Evolutionary conservation across 2,329 filamentous ascomycete genomes (phyloP).

Genomic region (Claviceps purpurea): DNA sequence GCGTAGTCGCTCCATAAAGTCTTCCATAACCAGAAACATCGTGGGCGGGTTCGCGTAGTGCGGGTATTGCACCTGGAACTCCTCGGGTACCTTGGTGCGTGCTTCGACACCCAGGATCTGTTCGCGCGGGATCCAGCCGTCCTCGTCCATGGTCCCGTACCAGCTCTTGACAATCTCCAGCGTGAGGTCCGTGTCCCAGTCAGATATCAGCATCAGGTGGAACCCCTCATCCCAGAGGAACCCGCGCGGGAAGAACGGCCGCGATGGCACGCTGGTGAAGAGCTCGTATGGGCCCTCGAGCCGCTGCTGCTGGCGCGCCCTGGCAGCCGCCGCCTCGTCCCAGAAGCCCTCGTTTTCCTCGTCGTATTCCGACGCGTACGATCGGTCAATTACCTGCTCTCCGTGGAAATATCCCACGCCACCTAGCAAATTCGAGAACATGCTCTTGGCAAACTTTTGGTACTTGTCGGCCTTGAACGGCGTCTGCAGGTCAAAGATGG

Average conservation of each 20-base stretch:
- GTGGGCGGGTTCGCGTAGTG: constrained; percentile 97
- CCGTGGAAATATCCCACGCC: constrained; percentile 95
- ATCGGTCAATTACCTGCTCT: constrained; percentile 76
- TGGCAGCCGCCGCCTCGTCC: constrained; percentile 76
- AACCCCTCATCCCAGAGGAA: constrained; percentile 99
- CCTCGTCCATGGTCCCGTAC: constrained; percentile 91
- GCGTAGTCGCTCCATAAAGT: constrained; percentile 67
- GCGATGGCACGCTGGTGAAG: constrained; percentile 81
- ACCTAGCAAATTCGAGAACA: constrained; percentile 89
- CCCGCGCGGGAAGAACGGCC: constrained; percentile 90
- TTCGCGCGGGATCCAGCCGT: constrained; percentile 95
- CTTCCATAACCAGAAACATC: constrained; percentile 76
- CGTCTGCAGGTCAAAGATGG: constrained; percentile 50
- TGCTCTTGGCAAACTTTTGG: constrained; percentile 66
- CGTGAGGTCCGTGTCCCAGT: constrained; percentile 87
- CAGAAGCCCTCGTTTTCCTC: constrained; percentile 94
- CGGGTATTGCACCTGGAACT: constrained; percentile 93
- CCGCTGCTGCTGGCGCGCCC: constrained; percentile 52
- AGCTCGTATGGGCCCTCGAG: constrained; percentile 76
- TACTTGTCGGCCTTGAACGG: constrained; percentile 68
- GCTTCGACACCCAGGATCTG: constrained; percentile 89
- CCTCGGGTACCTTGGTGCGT: constrained; percentile 80
- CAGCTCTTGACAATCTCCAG: constrained; percentile 85
- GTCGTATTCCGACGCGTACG: constrained; percentile 83
- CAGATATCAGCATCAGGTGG: constrained; percentile 77